Percentiles rank a stretch among this genome's conserved stretches.
Evolutionary conservation across 495 filamentous ascomycete genomes (phyloP).

Genomic region (Lasiosphaeris hirsuta): DNA sequence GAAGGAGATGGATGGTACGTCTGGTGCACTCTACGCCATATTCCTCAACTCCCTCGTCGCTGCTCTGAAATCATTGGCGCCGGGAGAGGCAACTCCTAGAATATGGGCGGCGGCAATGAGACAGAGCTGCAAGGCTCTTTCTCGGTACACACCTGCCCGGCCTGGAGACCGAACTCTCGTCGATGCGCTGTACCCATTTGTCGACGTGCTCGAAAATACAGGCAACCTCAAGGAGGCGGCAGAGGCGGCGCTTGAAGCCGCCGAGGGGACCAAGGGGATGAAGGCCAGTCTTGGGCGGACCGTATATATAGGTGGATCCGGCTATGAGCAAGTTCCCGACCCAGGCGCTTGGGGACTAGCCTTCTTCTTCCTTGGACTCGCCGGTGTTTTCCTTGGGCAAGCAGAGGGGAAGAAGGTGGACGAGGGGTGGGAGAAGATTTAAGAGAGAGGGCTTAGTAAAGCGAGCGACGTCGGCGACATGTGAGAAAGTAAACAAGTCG

Average conservation of each 20-base stretch:
- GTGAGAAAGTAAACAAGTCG: too few species aligned
- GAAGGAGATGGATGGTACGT: constrained; percentile 90
- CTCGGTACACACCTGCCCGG: constrained; percentile 84
- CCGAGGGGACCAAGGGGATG: constrained; percentile 87
- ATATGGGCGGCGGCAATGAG: constrained; percentile 75
- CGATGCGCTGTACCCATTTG: constrained; percentile 86
- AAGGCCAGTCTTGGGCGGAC: constrained; percentile 79
- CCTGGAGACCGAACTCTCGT: constrained; percentile 87
- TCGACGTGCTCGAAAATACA: constrained; percentile 61
- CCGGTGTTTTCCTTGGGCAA: constrained; percentile 64
- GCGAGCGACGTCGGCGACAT: too few species aligned
- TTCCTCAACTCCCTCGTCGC: constrained; percentile 88
- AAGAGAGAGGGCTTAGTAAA: constrained; percentile 70
- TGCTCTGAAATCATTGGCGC: constrained; percentile 58
- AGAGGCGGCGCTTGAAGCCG: constrained; percentile 68
- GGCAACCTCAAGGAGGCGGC: constrained; percentile 67
- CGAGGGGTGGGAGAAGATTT: constrained; percentile 24
- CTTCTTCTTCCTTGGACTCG: constrained; percentile 76
- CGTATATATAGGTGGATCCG: constrained; percentile 88
- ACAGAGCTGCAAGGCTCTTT: constrained; percentile 65
- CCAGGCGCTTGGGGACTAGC: constrained; percentile 85
- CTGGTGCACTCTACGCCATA: constrained; percentile 91
- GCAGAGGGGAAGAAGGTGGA: constrained; percentile 42
- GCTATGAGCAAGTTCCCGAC: constrained; percentile 78
- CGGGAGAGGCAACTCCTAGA: constrained; percentile 45